Percentiles rank a stretch among this genome's conserved stretches.
Conservation (phyloP, 441 rosid genomes). For the Dalechampia spathulata region DNA sequence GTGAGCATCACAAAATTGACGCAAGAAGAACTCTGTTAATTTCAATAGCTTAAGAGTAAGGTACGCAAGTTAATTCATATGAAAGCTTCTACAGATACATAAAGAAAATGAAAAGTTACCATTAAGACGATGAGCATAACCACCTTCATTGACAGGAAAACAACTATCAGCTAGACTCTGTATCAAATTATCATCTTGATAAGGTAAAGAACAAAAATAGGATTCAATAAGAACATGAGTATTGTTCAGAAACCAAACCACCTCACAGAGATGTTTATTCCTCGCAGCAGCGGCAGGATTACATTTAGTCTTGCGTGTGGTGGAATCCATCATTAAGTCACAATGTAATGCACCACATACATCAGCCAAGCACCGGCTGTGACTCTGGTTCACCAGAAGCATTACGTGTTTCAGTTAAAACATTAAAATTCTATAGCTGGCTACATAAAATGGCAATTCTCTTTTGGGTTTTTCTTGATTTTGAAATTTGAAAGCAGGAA, state of each 20-base stretch:
- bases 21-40: slow-evolving; percentile 62
- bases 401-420: slow-evolving; percentile 3
- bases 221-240: neutral
- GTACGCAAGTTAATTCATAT: neutral
- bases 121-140: slow-evolving; percentile 80
- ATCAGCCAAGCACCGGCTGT: slow-evolving; percentile 79
- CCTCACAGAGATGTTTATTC: slow-evolving; percentile 94
- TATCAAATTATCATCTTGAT: slow-evolving; percentile 14
- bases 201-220: slow-evolving; percentile 2
- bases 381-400: slow-evolving; percentile 43
- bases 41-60: slow-evolving; percentile 7
- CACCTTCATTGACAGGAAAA: slow-evolving; percentile 73
- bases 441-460: too few relatives aligned
- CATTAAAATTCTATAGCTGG: too few relatives aligned
- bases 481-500: too few relatives aligned
- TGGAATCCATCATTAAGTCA: slow-evolving; percentile 58
- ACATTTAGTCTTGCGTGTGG: slow-evolving; percentile 59
- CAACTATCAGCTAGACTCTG: slow-evolving; percentile 86
- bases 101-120: slow-evolving; percentile 36
- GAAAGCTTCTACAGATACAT: slow-evolving; percentile 8
- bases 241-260: slow-evolving; percentile 19
- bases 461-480: too few relatives aligned
- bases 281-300: slow-evolving; percentile 79
- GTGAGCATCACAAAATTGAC: slow-evolving; percentile 95
- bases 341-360: slow-evolving; percentile 92